Evolutionary conservation across 2,329 filamentous ascomycete genomes (phyloP).

Genomic region (Volutella citrinella): DNA sequence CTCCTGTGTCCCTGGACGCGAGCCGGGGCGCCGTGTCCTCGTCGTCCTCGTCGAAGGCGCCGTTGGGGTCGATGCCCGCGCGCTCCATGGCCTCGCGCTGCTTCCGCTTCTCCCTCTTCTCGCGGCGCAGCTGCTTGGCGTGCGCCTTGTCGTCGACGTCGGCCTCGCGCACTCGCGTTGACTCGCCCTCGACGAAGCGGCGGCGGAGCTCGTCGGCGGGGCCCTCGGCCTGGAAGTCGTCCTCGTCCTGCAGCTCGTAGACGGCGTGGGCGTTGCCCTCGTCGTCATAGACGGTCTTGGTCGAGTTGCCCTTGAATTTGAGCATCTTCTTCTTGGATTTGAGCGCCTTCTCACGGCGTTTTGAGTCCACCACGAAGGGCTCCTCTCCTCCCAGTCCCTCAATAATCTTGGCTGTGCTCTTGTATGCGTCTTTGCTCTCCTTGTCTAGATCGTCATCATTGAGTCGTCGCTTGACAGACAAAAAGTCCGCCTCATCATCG

Average conservation of each 20-base stretch:
- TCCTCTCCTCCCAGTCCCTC: slow-evolving; percentile 66
- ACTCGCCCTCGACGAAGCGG: slow-evolving; percentile 75
- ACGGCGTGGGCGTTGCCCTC: slow-evolving; percentile 81
- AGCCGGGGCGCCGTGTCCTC: slow-evolving; percentile 29
- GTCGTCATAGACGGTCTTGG: slow-evolving; percentile 87
- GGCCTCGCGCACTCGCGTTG: slow-evolving; percentile 65
- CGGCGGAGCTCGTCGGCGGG: slow-evolving; percentile 72
- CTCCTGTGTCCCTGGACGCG: slow-evolving; percentile 38
- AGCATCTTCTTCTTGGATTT: slow-evolving; percentile 91
- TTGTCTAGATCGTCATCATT: slow-evolving; percentile 63
- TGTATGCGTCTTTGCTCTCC: slow-evolving; percentile 42
- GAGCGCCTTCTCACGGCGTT: slow-evolving; percentile 92
- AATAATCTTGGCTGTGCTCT: slow-evolving; percentile 55
- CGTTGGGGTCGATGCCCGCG: slow-evolving; percentile 23
- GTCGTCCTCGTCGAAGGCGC: slow-evolving; percentile 22
- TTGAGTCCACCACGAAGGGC: slow-evolving; percentile 83
- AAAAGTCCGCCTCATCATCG: slow-evolving; percentile 75
- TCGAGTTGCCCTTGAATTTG: slow-evolving; percentile 83
- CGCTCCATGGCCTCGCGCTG: slow-evolving; percentile 52
- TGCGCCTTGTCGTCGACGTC: slow-evolving; percentile 81
- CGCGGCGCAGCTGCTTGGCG: slow-evolving; percentile 72
- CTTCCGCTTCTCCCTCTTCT: slow-evolving; percentile 74
- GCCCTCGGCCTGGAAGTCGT: slow-evolving; percentile 72
- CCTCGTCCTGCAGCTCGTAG: slow-evolving; percentile 86
- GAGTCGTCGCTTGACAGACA: slow-evolving; percentile 86